A percentile compares a stretch with the other conserved stretches of the same genome.
Conservation (phyloP, 495 filamentous ascomycete genomes). For the Lineolata rhizophorae region DNA sequence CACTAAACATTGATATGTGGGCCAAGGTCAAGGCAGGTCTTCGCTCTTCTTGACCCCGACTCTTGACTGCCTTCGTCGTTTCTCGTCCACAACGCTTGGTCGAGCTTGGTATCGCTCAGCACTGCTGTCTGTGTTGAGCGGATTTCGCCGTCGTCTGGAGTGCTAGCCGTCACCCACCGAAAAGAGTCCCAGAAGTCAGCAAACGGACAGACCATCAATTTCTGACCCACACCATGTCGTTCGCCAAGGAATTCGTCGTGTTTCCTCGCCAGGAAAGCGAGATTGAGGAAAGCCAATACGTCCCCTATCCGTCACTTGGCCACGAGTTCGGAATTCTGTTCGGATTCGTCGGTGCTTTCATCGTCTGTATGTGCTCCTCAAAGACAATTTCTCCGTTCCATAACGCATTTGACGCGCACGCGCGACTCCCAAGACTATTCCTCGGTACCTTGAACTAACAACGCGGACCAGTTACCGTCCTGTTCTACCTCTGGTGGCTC, state of each 20-base stretch:
- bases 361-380: slow-evolving; percentile 1
- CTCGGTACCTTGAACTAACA: not conserved
- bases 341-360: not conserved
- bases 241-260: not conserved
- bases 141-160: not conserved
- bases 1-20: not conserved
- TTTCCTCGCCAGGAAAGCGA: not conserved
- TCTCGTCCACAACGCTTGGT: not conserved
- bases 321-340: slow-evolving; percentile 1
- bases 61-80: not conserved
- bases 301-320: not conserved
- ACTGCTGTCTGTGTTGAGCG: not conserved
- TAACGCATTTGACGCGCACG: not conserved
- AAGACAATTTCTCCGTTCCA: slow-evolving; percentile 5
- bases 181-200: too few relatives aligned
- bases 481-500: not conserved
- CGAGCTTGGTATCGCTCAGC: not conserved
- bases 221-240: not conserved
- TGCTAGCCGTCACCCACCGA: not conserved
- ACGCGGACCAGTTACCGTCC: not conserved
- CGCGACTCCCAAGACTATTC: not conserved
- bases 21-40: not conserved
- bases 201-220: not conserved
- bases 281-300: not conserved
- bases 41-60: not conserved